These are phyloP conservation scores for Malassezia obtusa DNA, from an alignment of 1,284 basidiomycete species.

Conservation along the genomic window DNA sequence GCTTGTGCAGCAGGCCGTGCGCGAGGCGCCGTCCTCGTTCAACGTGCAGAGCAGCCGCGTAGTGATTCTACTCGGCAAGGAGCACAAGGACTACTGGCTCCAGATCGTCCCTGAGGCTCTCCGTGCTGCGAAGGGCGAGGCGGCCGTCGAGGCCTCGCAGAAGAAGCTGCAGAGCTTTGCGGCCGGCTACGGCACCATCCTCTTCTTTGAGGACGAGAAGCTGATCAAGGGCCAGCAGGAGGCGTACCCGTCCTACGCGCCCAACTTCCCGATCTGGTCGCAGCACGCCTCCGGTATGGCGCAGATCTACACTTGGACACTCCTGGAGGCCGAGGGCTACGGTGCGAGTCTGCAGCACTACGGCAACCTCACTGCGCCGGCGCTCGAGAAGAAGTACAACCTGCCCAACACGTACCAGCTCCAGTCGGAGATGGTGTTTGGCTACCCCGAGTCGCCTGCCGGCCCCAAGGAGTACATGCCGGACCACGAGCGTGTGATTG, in stretches of 20 bases:
- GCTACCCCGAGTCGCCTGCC: slow-evolving; percentile 44
- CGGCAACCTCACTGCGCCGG: slow-evolving; percentile 24
- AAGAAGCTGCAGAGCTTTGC: slow-evolving; percentile 47
- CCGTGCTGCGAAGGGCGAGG: slow-evolving; percentile 26
- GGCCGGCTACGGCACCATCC: slow-evolving; percentile 50
- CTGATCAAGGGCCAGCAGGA: slow-evolving; percentile 41
- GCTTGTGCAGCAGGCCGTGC: slow-evolving; percentile 50
- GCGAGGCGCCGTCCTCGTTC: slow-evolving; percentile 50
- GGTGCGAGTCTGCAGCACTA: slow-evolving; percentile 51
- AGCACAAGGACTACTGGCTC: slow-evolving; percentile 50
- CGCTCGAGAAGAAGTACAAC: slow-evolving; percentile 43
- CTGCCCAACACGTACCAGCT: slow-evolving; percentile 49
- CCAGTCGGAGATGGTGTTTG: slow-evolving; percentile 52
- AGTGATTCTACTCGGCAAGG: slow-evolving; percentile 50
- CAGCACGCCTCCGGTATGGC: slow-evolving; percentile 42
- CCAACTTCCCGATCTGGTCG: slow-evolving; percentile 46
- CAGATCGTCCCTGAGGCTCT: slow-evolving; percentile 43
- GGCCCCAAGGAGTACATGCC: slow-evolving; percentile 48
- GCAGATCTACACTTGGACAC: slow-evolving; percentile 51
- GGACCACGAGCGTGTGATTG: slow-evolving; percentile 49
- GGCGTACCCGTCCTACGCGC: slow-evolving; percentile 49
- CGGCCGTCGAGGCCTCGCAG: slow-evolving; percentile 20
- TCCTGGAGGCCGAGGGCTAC: slow-evolving; percentile 50
- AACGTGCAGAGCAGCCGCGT: slow-evolving; percentile 52
- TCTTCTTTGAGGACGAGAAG: slow-evolving; percentile 48